Evolutionary conservation across 2,329 filamentous ascomycete genomes (phyloP), one percentile per base, ranked within the genome.

Genomic region (Aureobasidium namibiae): DNA sequence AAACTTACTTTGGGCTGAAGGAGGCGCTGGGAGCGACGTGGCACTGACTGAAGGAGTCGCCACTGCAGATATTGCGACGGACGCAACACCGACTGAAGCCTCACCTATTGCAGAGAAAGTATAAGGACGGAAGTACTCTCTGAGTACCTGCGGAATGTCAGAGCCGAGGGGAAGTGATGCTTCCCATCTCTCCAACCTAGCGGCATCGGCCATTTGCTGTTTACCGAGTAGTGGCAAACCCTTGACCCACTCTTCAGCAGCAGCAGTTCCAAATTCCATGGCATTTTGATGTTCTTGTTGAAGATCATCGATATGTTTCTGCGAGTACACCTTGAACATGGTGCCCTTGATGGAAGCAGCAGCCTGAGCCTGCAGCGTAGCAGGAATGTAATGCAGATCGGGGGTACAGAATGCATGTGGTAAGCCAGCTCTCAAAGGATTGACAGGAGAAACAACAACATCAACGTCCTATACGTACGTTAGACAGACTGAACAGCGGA

Each of bases 181-280:
- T 63, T 86, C 84, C 83, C 87, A 92, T 66, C 84, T 86, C 68
- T 91, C 89, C 86, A 88, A 92, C 52, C 87, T 82, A 29, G 82
- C 78, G 31, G 82, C 79, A 68, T 88, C 84, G 11, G 76, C 78
- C 65, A 84, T 80, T 50, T 78, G 74, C 61, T 83, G 78, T 65
- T 82, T 82, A 10, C 88, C 87, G 60, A 82, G 79, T 29, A 74
- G 75, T 44, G 84, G 81, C 3, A 94, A 78, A 10, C 89, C 89
- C 72, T 92, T 92, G 31, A 85, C 77, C 89, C 89, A 94, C 70
- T 92, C 89, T 65, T 90, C 86, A 4, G 82, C 80, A 11, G 86
- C 82, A 42, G 85, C 85, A 45, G 79, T 66, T n/a, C 89, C 87
- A 64, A 89, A 79, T n/a, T 76, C 73, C 65, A 83, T 82, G 57